A percentile compares a stretch with the other conserved stretches of the same genome.
Evolutionary conservation across 202 grass and related monocot genomes (phyloP).

Genomic region (Hordeum pubiflorum): DNA sequence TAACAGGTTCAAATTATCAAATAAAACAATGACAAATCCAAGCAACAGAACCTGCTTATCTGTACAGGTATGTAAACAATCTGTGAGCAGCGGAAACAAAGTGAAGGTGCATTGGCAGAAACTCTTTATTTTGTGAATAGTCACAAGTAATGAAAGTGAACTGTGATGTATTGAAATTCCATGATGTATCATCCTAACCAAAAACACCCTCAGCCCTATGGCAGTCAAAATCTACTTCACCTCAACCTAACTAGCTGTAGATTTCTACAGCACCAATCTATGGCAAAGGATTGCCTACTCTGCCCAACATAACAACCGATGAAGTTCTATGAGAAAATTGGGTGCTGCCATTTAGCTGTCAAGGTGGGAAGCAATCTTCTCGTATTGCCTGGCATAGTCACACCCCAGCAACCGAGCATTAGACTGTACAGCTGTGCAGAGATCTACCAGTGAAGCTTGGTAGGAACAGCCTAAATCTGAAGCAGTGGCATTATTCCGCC

Average conservation of each 20-base stretch:
- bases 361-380: conserved; percentile 41
- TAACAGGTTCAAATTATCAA: not conserved
- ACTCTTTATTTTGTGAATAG: conserved; percentile 30
- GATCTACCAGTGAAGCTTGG: conserved; percentile 56
- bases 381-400: conserved; percentile 18
- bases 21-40: not conserved
- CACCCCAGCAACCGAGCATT: conserved; percentile 35
- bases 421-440: conserved; percentile 45
- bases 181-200: conserved; percentile 35
- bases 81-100: not conserved
- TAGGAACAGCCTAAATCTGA: conserved; percentile 17
- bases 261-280: conserved; percentile 33
- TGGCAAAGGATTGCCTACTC: conserved; percentile 23
- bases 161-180: conserved; percentile 40
- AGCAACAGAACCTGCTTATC: not conserved
- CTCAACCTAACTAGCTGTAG: conserved; percentile 37
- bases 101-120: conserved; percentile 7
- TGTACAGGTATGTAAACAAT: not conserved
- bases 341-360: conserved; percentile 19
- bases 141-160: conserved; percentile 40
- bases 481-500: not conserved
- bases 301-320: conserved; percentile 4
- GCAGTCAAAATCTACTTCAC: conserved; percentile 26
- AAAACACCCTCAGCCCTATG: conserved; percentile 14
- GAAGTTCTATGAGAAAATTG: conserved; percentile 14